Conservation (phyloP, 2,329 filamentous ascomycete species). For the Stagonosporopsis cucurbitacearum region DNA sequence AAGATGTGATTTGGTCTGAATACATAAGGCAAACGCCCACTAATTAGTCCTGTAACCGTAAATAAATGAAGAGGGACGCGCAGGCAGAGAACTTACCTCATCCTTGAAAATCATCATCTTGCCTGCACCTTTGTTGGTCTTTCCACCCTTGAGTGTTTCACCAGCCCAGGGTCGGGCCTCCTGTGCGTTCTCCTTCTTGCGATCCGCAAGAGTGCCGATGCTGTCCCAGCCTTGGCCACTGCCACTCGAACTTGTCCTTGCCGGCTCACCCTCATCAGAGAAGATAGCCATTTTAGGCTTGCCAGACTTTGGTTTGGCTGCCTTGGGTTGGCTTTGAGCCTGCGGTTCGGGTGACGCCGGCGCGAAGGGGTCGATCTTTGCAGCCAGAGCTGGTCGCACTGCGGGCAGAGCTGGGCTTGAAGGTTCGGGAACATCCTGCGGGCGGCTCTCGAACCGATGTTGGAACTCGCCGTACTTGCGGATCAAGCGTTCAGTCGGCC, state of each 20-base stretch:
- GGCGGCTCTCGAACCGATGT: conserved; percentile 72
- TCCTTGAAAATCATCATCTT: conserved; percentile 97
- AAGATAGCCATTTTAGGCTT: conserved; percentile 91
- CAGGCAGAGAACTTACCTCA: conserved; percentile 72
- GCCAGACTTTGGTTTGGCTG: conserved; percentile 65
- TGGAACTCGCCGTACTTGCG: conserved; percentile 95
- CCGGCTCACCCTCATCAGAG: conserved; percentile 71
- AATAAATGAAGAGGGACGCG: conserved; percentile 49
- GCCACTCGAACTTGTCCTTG: conserved; percentile 62
- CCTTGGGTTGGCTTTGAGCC: conserved; percentile 54
- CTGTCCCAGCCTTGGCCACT: conserved; percentile 83
- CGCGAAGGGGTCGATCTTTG: conserved; percentile 82
- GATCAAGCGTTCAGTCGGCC: conserved; percentile 78
- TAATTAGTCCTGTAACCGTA: conserved; percentile 83
- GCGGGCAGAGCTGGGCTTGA: conserved; percentile 86
- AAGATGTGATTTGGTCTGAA: conserved; percentile 54
- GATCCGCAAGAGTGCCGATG: conserved; percentile 83
- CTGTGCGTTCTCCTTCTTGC: conserved; percentile 91
- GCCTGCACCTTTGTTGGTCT: conserved; percentile 74
- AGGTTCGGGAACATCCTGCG: conserved; percentile 69
- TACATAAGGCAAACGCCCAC: conserved; percentile 60
- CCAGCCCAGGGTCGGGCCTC: conserved; percentile 91
- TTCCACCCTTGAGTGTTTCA: conserved; percentile 86
- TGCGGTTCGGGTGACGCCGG: conserved; percentile 55
- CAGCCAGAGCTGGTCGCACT: conserved; percentile 80